Evolutionary conservation across 768 basidiomycete species (phyloP), one percentile per base, ranked within the genome.

Genomic region (Tephrocybe sp.): DNA sequence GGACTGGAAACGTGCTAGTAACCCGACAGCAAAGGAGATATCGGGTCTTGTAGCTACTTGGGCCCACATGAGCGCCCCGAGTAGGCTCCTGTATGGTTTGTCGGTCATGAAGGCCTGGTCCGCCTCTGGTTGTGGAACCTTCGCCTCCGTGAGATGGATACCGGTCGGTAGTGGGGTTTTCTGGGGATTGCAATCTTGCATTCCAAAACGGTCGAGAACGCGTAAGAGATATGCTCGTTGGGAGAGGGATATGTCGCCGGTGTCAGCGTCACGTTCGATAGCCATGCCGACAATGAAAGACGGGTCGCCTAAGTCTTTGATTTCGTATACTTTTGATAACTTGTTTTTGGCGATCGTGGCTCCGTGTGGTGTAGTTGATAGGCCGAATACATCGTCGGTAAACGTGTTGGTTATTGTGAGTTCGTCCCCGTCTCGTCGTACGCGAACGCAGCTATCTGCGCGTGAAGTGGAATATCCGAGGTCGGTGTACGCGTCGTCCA

Each of bases 1-100:
- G 66, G 55, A n/a, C n/a, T n/a, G n/a, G n/a, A n/a, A n/a, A n/a
- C n/a, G n/a, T n/a, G n/a, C n/a, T n/a, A n/a, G n/a, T 0, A 55
- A 27, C 2, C 53, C 50, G 8, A 63, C 50, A 9, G 63, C 53
- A 43, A 49, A 64, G n/a, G n/a, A 54, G 3, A 68, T 44, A 41
- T 70, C 64, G 4, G 65, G 64, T 2, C 58, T 5, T 10, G 34
- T 36, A 4, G 4, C 39, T 4, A 40, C 39, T 21, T 40, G 39
- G 4, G 39, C 39, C 9, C 18, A 40, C 39, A 40, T 40, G 19
- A 40, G 9, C 39, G 18, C 8, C 3, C 39, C 19, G 7, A 36
- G 34, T 4, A 36, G 6, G 3, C 30, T 11, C 11, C 16, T 18
- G 42, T 45, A 45, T 21, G 31, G 43, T 45, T 33, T 34, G 18